Evolutionary conservation across 192 early-diverging fungal genomes (phyloP).

Genomic region (Rhizophagus prolifer): DNA sequence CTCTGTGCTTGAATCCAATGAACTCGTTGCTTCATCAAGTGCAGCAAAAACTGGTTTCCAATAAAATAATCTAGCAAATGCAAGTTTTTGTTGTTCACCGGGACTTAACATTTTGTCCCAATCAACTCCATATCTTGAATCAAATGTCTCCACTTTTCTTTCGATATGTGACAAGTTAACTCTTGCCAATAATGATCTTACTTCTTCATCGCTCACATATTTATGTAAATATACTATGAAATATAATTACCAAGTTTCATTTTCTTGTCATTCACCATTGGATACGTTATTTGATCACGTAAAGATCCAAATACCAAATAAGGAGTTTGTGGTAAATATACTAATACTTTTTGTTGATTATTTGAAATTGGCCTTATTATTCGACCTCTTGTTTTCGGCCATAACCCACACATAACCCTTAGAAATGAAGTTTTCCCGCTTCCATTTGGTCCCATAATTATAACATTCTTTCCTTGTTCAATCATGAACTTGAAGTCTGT

Average conservation of each 20-base stretch:
- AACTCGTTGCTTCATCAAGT: constrained; percentile 69
- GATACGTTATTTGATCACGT: constrained; percentile 66
- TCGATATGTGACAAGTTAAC: constrained; percentile 45
- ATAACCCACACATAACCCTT: constrained; percentile 74
- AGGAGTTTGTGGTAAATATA: constrained; percentile 70
- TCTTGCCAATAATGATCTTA: constrained; percentile 36
- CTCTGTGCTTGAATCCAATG: constrained; percentile 59
- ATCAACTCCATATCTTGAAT: constrained; percentile 44
- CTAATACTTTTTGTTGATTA: neutral
- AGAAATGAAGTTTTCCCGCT: constrained; percentile 82
- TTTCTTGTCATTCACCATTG: constrained; percentile 38
- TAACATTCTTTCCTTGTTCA: constrained; percentile 53
- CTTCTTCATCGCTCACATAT: constrained; percentile 46
- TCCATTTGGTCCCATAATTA: constrained; percentile 79
- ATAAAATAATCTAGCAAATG: constrained; percentile 68
- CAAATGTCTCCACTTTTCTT: constrained; percentile 40
- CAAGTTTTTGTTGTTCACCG: constrained; percentile 73
- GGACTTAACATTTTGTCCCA: constrained; percentile 74
- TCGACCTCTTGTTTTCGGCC: constrained; percentile 58
- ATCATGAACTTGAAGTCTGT: constrained; percentile 51
- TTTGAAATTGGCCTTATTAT: constrained; percentile 33
- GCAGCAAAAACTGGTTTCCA: constrained; percentile 74
- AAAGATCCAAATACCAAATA: constrained; percentile 65
- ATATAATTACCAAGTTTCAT: constrained; percentile 36
- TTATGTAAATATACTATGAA: constrained; percentile 31